Base-by-base conservation (phyloP, 164 flowering plant species). In the Vitis labrusca region DNA sequence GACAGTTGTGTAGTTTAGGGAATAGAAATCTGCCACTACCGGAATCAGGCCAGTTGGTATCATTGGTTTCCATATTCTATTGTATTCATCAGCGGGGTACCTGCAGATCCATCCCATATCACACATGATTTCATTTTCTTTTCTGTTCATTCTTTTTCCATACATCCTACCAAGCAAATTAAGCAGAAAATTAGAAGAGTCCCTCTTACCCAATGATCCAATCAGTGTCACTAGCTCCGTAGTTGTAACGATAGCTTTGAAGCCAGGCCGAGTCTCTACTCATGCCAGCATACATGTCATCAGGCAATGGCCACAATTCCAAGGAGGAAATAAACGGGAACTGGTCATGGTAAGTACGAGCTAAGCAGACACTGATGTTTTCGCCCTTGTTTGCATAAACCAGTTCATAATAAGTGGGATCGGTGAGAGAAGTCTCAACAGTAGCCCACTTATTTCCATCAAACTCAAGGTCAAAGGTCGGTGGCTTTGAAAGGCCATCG, bases 381-480 rank as follows among this genome's bases (percentile, higher is more conserved):
- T 44, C 23, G 12, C 72, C 17, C 55, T 37, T 49, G 65, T 63
- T 49, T 9, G 50, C 37, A 44, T 65, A 50, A 16, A 72, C 49
- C 66, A 65, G 51, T 57, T 76, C 76, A 1, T 58, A 8, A 17
- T 23, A 58, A 59, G 17, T 48, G 47, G 73, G 53, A 3, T 30
- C 49, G 8, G 16, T 32, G 2, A n/a, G 7, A 1, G 44, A 13
- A 51, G 70, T 68, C 23, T 27, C 61, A 2, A 76, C 70, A 2
- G 63, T 59, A 10, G 70, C 62, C 79, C 79, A 76, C 10, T 15
- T 52, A 29, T 68, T 64, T 4, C 76, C 79, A n/a, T 76, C 66
- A 29, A 72, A 68, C 51, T 59, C 69, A 27, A 72, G 73, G 52
- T 76, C 73, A 17, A 76, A 72, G 8, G 73, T 68, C n/a, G 73